A percentile compares a stretch with the other conserved stretches of the same genome.
These are phyloP conservation scores for Fonsecaea erecta DNA, from an alignment of 2,329 filamentous ascomycete species.

Conservation along the genomic window DNA sequence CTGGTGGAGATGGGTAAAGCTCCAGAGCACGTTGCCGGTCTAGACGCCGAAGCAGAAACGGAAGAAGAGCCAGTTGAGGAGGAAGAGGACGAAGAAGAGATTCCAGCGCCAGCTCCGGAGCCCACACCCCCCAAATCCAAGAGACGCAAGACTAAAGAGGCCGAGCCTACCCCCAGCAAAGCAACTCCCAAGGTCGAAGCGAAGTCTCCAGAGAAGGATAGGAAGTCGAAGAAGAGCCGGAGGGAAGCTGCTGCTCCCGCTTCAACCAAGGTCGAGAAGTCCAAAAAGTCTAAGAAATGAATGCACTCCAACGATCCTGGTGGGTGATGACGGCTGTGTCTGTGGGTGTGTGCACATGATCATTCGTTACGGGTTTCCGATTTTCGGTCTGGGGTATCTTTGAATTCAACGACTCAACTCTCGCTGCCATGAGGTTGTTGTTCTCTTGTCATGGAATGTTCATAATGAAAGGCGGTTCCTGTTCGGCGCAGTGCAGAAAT, in stretches of 20 bases:
- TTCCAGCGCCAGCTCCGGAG: constrained; percentile 47
- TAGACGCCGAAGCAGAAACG: constrained; percentile 43
- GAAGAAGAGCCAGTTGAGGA: constrained; percentile 43
- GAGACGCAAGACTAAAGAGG: constrained; percentile 50
- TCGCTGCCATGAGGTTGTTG: constrained; percentile 12
- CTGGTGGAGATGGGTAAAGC: constrained; percentile 47
- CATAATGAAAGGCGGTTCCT: constrained; percentile 23
- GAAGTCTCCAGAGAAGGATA: constrained; percentile 45
- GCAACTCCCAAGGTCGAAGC: constrained; percentile 45
- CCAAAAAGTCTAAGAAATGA: constrained; percentile 36
- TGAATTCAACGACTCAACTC: constrained; percentile 7
- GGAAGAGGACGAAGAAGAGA: constrained; percentile 43
- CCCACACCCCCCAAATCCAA: constrained; percentile 51
- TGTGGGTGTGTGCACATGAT: constrained; percentile 15
- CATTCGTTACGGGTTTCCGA: constrained; percentile 16
- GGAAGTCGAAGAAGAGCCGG: constrained; percentile 55
- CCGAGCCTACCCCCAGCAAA: constrained; percentile 43
- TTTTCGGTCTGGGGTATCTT: constrained; percentile 14
- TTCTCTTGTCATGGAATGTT: constrained; percentile 19
- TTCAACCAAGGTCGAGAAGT: constrained; percentile 36
- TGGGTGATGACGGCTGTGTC: not conserved
- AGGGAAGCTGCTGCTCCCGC: constrained; percentile 43
- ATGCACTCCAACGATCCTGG: not conserved
- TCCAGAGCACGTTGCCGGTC: constrained; percentile 29
- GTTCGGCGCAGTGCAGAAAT: constrained; percentile 4